Conservation (phyloP, 805 yeast species). For the Yamadazyma laniorum region DNA sequence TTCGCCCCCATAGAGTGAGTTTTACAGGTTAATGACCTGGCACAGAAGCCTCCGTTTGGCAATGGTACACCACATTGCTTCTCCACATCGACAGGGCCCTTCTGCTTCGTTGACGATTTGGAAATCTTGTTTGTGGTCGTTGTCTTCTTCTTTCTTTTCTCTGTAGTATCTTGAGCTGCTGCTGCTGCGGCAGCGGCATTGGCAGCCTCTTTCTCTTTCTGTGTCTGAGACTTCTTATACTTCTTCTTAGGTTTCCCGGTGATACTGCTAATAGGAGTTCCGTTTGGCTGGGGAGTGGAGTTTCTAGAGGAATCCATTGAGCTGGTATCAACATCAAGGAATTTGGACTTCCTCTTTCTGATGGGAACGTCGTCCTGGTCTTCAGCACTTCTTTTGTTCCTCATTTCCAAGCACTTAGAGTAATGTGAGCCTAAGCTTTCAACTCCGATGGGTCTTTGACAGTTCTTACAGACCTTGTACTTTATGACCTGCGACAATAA, state of each 20-base stretch:
- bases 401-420: slow-evolving; percentile 39
- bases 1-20: slow-evolving; percentile 99
- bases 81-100: slow-evolving; percentile 88
- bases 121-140: slow-evolving; percentile 35
- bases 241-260: slow-evolving; percentile 38
- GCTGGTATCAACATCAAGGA: slow-evolving; percentile 33
- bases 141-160: slow-evolving; percentile 21
- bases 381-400: slow-evolving; percentile 23
- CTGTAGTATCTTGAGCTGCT: slow-evolving; percentile 27
- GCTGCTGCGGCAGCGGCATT: slow-evolving; percentile 47
- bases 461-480: slow-evolving; percentile 38
- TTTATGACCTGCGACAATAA: slow-evolving; percentile 33
- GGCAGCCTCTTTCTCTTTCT: slow-evolving; percentile 46
- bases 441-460: slow-evolving; percentile 42
- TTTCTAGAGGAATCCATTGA: slow-evolving; percentile 38
- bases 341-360: slow-evolving; percentile 29
- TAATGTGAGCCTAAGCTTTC: slow-evolving; percentile 32
- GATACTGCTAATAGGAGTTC: slow-evolving; percentile 15
- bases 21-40: slow-evolving; percentile 92
- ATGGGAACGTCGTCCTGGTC: slow-evolving; percentile 13
- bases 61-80: slow-evolving; percentile 94
- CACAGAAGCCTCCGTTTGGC: slow-evolving; percentile 94
- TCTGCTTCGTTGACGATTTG: slow-evolving; percentile 51
- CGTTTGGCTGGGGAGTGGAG: slow-evolving; percentile 17
- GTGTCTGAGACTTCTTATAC: slow-evolving; percentile 43